Percentiles rank a stretch among this genome's conserved stretches.
Conservation (phyloP, 805 yeast species). For the Starmerella riodocensis region DNA sequence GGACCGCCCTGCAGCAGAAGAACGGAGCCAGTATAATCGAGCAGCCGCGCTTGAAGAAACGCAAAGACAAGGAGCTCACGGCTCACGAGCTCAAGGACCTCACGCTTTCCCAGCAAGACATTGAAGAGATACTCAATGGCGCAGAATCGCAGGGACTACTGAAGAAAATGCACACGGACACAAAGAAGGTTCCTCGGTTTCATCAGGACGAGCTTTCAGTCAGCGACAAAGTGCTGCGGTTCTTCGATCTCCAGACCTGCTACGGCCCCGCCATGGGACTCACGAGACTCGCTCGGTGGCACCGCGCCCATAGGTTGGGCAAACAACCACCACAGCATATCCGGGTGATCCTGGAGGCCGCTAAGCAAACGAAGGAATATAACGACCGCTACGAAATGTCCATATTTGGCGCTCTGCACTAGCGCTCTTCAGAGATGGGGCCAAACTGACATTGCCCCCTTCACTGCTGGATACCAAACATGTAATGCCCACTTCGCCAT, state of each 20-base stretch:
- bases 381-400: slow-evolving; percentile 14
- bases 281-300: slow-evolving; percentile 30
- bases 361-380: slow-evolving; percentile 2
- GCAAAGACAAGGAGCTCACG: neutral
- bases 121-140: slow-evolving; percentile 9
- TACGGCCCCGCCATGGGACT: slow-evolving; percentile 33
- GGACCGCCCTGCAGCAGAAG: neutral
- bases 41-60: neutral
- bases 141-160: slow-evolving; percentile 8
- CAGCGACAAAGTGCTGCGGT: slow-evolving; percentile 25
- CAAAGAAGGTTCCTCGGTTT: slow-evolving; percentile 11
- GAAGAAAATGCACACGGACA: slow-evolving; percentile 3
- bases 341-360: slow-evolving; percentile 24
- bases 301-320: slow-evolving; percentile 29
- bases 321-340: slow-evolving; percentile 29
- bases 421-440: too few species aligned
- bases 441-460: too few species aligned
- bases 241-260: slow-evolving; percentile 26
- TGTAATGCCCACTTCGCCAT: too few species aligned
- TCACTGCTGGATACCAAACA: too few species aligned
- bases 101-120: neutral
- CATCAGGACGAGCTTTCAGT: slow-evolving; percentile 25
- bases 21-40: neutral
- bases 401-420: slow-evolving; percentile 10
- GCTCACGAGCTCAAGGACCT: neutral